Evolutionary conservation across 306 rosid species (phyloP).

Genomic region (Carpinus viminea): DNA sequence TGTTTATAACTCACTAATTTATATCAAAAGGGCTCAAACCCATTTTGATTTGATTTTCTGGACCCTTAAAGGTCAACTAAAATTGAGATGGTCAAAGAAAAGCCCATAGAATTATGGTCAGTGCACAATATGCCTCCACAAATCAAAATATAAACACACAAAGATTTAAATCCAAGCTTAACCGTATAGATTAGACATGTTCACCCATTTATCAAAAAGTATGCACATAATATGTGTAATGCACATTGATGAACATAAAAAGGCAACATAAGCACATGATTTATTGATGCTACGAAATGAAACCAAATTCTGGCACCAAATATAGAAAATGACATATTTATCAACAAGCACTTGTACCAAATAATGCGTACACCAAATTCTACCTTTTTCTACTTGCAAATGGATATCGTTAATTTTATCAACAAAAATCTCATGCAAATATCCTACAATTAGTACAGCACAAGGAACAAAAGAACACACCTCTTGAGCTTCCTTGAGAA

Average conservation of each 20-base stretch:
- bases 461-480: constrained; percentile 41
- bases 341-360: neutral
- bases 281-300: neutral
- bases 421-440: constrained; percentile 18
- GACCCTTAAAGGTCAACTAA: neutral
- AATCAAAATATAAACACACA: neutral
- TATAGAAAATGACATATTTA: neutral
- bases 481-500: constrained; percentile 60
- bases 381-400: neutral
- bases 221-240: neutral
- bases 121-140: neutral
- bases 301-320: neutral
- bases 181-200: neutral
- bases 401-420: neutral
- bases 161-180: neutral
- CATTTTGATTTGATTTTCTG: neutral
- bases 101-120: neutral
- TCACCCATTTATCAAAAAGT: neutral
- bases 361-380: neutral
- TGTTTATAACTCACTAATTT: constrained; percentile 16
- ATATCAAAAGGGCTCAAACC: neutral
- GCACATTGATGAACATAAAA: neutral
- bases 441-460: neutral
- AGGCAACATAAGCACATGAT: neutral
- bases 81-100: neutral